Evolutionary conservation across 495 filamentous ascomycete genomes (phyloP).

Genomic region (Penicillium paxilli): DNA sequence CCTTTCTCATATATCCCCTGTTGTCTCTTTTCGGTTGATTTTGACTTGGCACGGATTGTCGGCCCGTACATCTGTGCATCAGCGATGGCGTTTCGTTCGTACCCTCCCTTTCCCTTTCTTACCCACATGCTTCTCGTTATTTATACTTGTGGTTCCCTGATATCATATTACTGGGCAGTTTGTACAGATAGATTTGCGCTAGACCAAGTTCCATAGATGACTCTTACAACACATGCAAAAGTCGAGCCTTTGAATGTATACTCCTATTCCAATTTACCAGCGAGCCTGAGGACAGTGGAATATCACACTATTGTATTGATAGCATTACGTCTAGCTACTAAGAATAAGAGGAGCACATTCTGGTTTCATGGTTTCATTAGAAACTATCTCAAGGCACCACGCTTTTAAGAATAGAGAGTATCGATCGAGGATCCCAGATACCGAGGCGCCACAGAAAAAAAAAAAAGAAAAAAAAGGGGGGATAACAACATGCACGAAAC

Average conservation of each 20-base stretch:
- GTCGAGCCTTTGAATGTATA: too few relatives aligned
- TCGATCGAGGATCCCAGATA: constrained; percentile 32
- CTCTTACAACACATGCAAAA: background rate
- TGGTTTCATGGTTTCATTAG: constrained; percentile 34
- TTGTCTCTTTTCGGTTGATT: constrained; percentile 7
- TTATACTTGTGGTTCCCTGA: background rate
- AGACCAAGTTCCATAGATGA: too few relatives aligned
- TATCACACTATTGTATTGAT: too few relatives aligned
- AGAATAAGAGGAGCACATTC: too few relatives aligned
- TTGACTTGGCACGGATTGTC: constrained; percentile 30
- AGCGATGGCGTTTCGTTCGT: constrained; percentile 31
- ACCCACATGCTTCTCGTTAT: background rate
- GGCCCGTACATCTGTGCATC: constrained; percentile 31
- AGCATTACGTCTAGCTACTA: too few relatives aligned
- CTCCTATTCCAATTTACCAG: too few relatives aligned
- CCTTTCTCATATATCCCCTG: constrained; percentile 14
- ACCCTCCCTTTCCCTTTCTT: background rate
- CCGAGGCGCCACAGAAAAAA: constrained; percentile 29
- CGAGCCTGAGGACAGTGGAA: too few relatives aligned
- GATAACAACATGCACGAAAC: constrained; percentile 10
- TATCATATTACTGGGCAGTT: background rate
- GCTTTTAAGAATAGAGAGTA: constrained; percentile 25
- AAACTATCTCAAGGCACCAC: constrained; percentile 29
- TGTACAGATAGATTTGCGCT: constrained; percentile 12
- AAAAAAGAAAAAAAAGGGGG: constrained; percentile 18